Percentiles rank a stretch among this genome's conserved stretches.
Evolutionary conservation across 768 basidiomycete species (phyloP).

Genomic region (Russula griseocarnosa): DNA sequence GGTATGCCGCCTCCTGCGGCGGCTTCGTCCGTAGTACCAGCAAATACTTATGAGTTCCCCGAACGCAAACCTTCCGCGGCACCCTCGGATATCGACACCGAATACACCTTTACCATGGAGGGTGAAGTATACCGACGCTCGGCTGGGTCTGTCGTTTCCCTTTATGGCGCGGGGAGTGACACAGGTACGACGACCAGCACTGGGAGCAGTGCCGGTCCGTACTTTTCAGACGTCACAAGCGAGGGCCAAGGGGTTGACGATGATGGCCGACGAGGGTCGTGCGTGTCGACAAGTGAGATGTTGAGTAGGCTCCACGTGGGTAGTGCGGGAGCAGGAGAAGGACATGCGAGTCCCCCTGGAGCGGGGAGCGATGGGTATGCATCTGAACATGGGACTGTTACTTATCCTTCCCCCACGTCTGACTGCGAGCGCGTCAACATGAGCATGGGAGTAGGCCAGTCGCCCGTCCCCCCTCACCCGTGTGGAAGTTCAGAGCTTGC

Average conservation of each 20-base stretch:
- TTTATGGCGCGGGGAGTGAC: slow-evolving; percentile 23
- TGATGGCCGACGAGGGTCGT: slow-evolving; percentile 26
- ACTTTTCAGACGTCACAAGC: slow-evolving; percentile 26
- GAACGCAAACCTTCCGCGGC: slow-evolving; percentile 23
- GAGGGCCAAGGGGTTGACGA: slow-evolving; percentile 21
- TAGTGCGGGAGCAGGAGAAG: slow-evolving; percentile 10
- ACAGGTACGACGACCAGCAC: slow-evolving; percentile 20
- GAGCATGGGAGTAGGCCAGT: slow-evolving; percentile 4
- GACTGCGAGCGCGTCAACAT: slow-evolving; percentile 22
- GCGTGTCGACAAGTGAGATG: slow-evolving; percentile 26
- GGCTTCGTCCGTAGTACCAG: neutral
- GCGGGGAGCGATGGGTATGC: slow-evolving; percentile 23
- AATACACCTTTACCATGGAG: slow-evolving; percentile 13
- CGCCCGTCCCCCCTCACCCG: slow-evolving; percentile 5
- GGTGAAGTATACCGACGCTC: slow-evolving; percentile 22
- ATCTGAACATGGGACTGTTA: slow-evolving; percentile 24
- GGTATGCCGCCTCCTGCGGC: slow-evolving; percentile 14
- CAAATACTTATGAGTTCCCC: slow-evolving; percentile 24
- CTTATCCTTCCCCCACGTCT: slow-evolving; percentile 26
- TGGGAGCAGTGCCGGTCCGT: slow-evolving; percentile 24
- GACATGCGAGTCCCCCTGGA: slow-evolving; percentile 3
- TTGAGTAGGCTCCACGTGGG: slow-evolving; percentile 20
- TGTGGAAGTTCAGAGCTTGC: slow-evolving; percentile 23
- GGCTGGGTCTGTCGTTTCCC: slow-evolving; percentile 22
- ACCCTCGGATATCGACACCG: slow-evolving; percentile 12